Evolutionary conservation across 176 grass and related monocot genomes (phyloP).

Genomic region (Cenchrus purpureus): DNA sequence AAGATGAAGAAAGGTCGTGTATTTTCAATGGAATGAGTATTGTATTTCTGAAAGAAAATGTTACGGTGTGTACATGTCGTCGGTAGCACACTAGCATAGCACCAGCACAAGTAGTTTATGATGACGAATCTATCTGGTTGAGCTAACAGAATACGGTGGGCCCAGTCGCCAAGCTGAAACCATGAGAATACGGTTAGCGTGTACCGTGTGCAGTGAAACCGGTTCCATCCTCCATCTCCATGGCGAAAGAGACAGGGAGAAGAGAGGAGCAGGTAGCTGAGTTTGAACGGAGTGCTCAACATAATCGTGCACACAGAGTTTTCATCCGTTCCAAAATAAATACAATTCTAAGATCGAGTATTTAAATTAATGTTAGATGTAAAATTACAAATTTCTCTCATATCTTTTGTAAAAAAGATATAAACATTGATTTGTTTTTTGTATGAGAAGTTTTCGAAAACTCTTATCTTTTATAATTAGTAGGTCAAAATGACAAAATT

Average conservation of each 20-base stretch:
- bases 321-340: too few species aligned
- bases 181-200: neutral
- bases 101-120: neutral
- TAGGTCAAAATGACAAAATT: too few species aligned
- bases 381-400: too few species aligned
- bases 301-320: too few species aligned
- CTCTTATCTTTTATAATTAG: too few species aligned
- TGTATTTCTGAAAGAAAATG: neutral
- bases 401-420: too few species aligned
- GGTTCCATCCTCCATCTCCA: neutral
- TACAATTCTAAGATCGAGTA: too few species aligned
- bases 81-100: too few species aligned
- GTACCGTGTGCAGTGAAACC: neutral
- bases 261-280: neutral
- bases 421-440: too few species aligned
- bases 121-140: conserved; percentile 10
- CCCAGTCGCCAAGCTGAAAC: neutral
- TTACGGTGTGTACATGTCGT: neutral
- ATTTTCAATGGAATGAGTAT: neutral
- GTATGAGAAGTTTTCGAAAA: too few species aligned
- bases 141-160: conserved; percentile 17
- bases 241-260: neutral
- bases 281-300: neutral
- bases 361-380: too few species aligned
- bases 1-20: neutral